These are phyloP conservation scores for Bullera alba DNA, from an alignment of 768 basidiomycete genomes.

Conservation along the genomic window DNA sequence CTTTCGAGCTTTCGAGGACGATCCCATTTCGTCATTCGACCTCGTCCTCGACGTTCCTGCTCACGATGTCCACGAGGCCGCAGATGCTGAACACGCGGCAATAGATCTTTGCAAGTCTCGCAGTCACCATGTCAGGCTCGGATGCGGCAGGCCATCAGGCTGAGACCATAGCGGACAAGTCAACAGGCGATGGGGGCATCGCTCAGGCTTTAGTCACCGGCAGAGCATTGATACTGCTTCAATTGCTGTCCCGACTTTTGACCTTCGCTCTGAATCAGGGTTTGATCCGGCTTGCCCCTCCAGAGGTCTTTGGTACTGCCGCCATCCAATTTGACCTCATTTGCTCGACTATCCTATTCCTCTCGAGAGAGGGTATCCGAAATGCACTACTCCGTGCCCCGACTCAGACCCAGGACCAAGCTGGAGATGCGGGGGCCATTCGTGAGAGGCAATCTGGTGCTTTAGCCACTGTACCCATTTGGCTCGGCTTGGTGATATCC, in stretches of 20 bases:
- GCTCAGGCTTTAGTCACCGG: conserved; percentile 15
- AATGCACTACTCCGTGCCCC: conserved; percentile 66
- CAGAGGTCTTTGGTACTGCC: conserved; percentile 77
- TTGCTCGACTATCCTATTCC: conserved; percentile 79
- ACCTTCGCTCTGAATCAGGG: conserved; percentile 87
- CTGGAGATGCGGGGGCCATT: neutral
- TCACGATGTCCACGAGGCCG: neutral
- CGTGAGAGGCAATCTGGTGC: no score
- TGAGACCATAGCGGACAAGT: no score
- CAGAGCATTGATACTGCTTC: conserved; percentile 69
- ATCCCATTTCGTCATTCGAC: no score
- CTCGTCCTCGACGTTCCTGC: no score
- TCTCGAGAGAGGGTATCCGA: conserved; percentile 87
- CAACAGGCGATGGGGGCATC: no score
- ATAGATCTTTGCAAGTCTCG: neutral
- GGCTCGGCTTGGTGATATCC: conserved; percentile 64
- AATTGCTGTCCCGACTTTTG: conserved; percentile 71
- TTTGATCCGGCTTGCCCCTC: conserved; percentile 73
- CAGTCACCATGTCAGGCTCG: neutral
- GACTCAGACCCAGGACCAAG: conserved; percentile 6
- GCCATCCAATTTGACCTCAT: conserved; percentile 91
- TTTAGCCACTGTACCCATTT: conserved; percentile 59
- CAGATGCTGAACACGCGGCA: neutral
- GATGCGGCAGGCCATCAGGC: no score
- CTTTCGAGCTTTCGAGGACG: no score